Conservation (phyloP, 2,329 filamentous ascomycete species). For the Phyllosticta capitalensis region DNA sequence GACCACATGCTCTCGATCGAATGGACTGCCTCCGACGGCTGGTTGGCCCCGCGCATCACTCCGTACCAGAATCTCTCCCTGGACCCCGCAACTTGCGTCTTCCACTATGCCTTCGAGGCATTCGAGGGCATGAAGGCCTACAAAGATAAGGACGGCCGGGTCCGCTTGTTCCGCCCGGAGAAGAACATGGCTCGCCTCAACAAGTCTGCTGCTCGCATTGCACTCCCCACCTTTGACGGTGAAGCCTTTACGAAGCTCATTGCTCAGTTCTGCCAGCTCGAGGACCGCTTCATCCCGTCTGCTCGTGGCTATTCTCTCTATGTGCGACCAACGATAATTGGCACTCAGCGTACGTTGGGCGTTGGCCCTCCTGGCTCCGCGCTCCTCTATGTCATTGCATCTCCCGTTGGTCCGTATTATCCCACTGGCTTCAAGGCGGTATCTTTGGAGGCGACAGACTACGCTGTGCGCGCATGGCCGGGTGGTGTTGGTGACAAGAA, state of each 20-base stretch:
- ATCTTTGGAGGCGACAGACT: conserved; percentile 89
- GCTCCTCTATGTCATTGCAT: conserved; percentile 89
- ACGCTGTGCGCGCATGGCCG: conserved; percentile 94
- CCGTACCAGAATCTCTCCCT: conserved; percentile 97
- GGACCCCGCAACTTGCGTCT: conserved; percentile 91
- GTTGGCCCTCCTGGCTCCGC: conserved; percentile 88
- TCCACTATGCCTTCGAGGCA: conserved; percentile 97
- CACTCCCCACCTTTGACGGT: conserved; percentile 75
- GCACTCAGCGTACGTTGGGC: conserved; percentile 87
- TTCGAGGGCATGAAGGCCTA: conserved; percentile 99
- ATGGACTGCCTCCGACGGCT: conserved; percentile 80
- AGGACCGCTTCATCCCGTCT: conserved; percentile 82
- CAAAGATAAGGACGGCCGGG: conserved; percentile 68
- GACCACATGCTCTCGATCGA: conserved; percentile 96
- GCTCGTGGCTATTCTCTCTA: conserved; percentile 84
- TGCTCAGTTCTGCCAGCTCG: conserved; percentile 66
- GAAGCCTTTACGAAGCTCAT: conserved; percentile 72
- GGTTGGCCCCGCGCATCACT: conserved; percentile 71
- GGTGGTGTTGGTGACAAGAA: conserved; percentile 98
- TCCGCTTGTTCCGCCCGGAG: conserved; percentile 86
- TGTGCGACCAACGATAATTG: conserved; percentile 92
- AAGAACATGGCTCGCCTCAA: conserved; percentile 96
- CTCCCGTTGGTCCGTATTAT: conserved; percentile 94
- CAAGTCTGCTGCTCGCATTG: conserved; percentile 82
- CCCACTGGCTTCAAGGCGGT: conserved; percentile 97